Evolutionary conservation across 306 rosid species (phyloP).

Genomic region (Myrica gale): DNA sequence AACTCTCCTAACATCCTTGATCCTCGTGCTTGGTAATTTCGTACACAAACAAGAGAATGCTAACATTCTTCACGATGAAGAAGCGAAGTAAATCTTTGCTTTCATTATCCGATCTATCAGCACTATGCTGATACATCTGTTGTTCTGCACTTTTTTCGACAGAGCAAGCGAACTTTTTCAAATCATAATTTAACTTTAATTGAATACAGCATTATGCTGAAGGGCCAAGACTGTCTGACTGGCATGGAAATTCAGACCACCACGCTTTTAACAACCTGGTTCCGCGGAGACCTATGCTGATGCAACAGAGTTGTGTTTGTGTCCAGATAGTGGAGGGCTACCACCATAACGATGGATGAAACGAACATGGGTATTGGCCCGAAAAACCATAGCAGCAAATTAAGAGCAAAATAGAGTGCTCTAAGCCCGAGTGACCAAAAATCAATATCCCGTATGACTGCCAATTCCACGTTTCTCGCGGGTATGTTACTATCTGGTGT

Average conservation of each 20-base stretch:
- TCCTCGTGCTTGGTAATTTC: no score
- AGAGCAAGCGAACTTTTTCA: no score
- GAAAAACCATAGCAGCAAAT: constrained; percentile 73
- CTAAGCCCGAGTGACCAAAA: constrained; percentile 79
- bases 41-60: no score
- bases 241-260: constrained; percentile 18
- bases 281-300: constrained; percentile 14
- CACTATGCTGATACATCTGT: no score
- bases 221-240: neutral
- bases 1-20: no score
- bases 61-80: no score
- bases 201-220: neutral
- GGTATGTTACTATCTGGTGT: constrained; percentile 57
- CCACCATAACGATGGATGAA: constrained; percentile 53
- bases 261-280: constrained; percentile 17
- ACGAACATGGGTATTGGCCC: constrained; percentile 84
- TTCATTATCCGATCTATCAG: no score
- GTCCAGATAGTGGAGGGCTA: constrained; percentile 49
- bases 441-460: constrained; percentile 71
- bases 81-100: no score
- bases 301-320: constrained; percentile 56
- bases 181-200: no score
- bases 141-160: no score
- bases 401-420: constrained; percentile 69
- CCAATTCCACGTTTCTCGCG: constrained; percentile 44